Conservation (phyloP, 768 basidiomycete species). For the Hericium rajendrae region DNA sequence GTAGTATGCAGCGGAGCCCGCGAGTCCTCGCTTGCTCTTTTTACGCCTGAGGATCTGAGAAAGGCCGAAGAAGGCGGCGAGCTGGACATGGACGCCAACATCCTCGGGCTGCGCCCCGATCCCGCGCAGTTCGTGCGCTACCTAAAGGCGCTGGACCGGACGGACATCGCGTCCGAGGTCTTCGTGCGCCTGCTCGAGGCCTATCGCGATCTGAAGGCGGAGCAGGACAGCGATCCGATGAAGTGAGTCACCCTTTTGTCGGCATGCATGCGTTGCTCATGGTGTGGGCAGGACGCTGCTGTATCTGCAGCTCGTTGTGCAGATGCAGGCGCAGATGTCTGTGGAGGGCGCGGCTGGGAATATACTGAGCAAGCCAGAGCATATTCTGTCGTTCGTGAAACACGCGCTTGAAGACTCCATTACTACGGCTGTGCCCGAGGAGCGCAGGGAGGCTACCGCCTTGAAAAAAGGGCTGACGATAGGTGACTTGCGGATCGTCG, state of each 20-base stretch:
- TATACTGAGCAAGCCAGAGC: slow-evolving; percentile 54
- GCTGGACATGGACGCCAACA: slow-evolving; percentile 40
- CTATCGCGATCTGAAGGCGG: slow-evolving; percentile 40
- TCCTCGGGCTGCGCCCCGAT: slow-evolving; percentile 67
- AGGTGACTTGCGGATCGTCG: slow-evolving; percentile 29
- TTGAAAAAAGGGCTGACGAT: slow-evolving; percentile 20
- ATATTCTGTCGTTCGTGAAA: slow-evolving; percentile 76
- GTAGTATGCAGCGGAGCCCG: neutral
- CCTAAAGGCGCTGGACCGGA: slow-evolving; percentile 53
- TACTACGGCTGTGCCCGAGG: neutral
- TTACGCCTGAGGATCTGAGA: slow-evolving; percentile 42
- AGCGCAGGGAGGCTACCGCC: neutral
- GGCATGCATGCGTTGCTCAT: neutral
- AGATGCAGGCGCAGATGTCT: slow-evolving; percentile 67
- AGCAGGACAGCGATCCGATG: slow-evolving; percentile 37
- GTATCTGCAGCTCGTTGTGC: slow-evolving; percentile 71
- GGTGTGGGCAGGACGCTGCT: slow-evolving; percentile 45
- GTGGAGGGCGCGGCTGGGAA: slow-evolving; percentile 40
- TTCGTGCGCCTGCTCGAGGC: slow-evolving; percentile 68
- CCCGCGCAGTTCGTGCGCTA: slow-evolving; percentile 60
- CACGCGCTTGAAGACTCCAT: slow-evolving; percentile 48
- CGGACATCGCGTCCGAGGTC: slow-evolving; percentile 61
- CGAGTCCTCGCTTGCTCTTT: slow-evolving; percentile 27
- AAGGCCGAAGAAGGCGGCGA: slow-evolving; percentile 32
- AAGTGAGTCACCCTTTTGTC: slow-evolving; percentile 27